Conservation (phyloP, 2,329 filamentous ascomycete genomes). For the Setomelanomma holmii region DNA sequence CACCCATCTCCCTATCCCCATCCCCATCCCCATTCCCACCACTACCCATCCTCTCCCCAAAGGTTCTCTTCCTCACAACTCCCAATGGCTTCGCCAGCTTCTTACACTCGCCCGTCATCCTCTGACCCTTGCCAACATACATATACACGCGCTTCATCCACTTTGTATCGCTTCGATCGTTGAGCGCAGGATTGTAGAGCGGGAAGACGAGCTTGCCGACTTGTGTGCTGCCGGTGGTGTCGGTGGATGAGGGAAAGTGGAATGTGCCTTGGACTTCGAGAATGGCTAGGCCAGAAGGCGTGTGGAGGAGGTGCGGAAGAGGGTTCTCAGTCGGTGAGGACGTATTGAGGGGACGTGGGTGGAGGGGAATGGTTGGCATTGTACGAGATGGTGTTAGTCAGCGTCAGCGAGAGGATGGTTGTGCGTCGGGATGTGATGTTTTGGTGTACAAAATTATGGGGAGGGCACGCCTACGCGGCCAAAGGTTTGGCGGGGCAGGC, state of each 20-base stretch:
- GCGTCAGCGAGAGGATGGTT: neutral
- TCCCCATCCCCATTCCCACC: constrained; percentile 14
- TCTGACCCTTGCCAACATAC: constrained; percentile 87
- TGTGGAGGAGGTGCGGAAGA: constrained; percentile 83
- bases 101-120: constrained; percentile 88
- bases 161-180: constrained; percentile 62
- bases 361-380: constrained; percentile 44
- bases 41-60: constrained; percentile 8
- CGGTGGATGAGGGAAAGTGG: constrained; percentile 67
- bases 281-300: constrained; percentile 85
- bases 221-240: constrained; percentile 50
- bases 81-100: constrained; percentile 81
- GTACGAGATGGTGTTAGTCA: neutral
- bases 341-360: constrained; percentile 10
- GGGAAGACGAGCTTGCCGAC: constrained; percentile 82
- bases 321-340: constrained; percentile 55
- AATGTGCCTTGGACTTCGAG: constrained; percentile 93
- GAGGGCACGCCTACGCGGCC: neutral
- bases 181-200: constrained; percentile 64
- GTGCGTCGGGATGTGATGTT: neutral
- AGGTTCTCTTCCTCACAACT: constrained; percentile 65
- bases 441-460: neutral
- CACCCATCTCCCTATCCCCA: constrained; percentile 37
- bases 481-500: constrained; percentile 1
- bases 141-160: constrained; percentile 94